phyloP scores from a whole-genome alignment of 257 asterid species.

The Solanum infundibuliforme region DNA sequence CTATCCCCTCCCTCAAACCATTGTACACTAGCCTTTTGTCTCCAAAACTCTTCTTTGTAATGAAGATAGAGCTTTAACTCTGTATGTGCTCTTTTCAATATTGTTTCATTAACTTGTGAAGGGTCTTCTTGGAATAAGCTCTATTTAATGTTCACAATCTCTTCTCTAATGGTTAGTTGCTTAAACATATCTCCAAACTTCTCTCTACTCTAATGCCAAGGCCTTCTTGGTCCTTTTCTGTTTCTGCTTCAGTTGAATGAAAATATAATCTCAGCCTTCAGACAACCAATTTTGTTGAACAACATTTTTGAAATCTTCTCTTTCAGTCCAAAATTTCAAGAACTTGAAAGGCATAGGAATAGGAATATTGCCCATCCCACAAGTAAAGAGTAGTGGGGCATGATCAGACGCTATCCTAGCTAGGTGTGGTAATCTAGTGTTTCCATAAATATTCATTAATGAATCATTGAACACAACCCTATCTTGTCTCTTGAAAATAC shows the following conservation, averaged over 20 bases:
- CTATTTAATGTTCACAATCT: background rate
- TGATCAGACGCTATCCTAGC: background rate
- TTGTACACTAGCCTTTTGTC: background rate
- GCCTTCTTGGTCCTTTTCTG: background rate
- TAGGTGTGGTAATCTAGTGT: background rate
- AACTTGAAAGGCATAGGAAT: background rate
- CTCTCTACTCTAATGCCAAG: background rate
- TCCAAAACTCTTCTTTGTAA: background rate
- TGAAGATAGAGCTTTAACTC: background rate
- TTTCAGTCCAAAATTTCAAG: background rate
- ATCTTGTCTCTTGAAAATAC: background rate
- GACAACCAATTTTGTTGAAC: background rate
- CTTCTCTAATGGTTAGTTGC: background rate
- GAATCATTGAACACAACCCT: background rate
- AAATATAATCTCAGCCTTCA: background rate
- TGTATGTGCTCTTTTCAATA: background rate
- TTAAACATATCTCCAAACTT: background rate
- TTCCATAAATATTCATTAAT: background rate
- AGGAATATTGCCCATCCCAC: background rate
- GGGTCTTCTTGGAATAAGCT: background rate
- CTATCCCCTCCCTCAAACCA: background rate
- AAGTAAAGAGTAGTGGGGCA: background rate
- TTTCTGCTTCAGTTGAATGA: background rate
- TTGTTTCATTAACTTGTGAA: no score
- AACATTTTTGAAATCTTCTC: background rate